Evolutionary conservation across 306 rosid species (phyloP).

Genomic region (Cicer pinnatifidum): DNA sequence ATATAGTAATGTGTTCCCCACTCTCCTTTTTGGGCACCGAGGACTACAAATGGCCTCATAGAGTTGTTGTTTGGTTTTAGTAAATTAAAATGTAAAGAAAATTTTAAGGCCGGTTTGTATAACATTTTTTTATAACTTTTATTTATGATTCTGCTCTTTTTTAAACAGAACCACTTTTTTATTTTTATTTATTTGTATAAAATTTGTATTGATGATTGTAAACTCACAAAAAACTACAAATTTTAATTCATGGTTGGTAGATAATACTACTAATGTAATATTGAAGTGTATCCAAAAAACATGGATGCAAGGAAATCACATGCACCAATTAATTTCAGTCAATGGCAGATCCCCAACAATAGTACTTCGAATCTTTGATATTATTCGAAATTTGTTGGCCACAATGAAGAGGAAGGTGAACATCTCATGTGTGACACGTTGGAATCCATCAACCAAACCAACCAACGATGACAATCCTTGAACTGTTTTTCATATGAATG

Average conservation of each 20-base stretch:
- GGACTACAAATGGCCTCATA: background rate
- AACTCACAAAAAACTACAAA: background rate
- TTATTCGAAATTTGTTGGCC: conserved; percentile 44
- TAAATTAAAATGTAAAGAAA: background rate
- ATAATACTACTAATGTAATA: background rate
- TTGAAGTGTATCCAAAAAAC: background rate
- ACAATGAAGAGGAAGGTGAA: conserved; percentile 21
- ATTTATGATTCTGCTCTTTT: too few relatives aligned
- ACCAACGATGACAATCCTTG: background rate
- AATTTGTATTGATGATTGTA: background rate
- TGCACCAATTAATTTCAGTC: background rate
- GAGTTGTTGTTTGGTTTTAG: conserved; percentile 26
- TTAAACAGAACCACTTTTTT: too few relatives aligned
- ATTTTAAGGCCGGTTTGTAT: too few relatives aligned
- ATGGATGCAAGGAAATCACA: background rate
- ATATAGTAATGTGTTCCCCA: conserved; percentile 15
- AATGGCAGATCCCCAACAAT: conserved; percentile 1
- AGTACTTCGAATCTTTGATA: conserved; percentile 24
- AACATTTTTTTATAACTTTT: too few relatives aligned
- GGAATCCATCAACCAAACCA: conserved; percentile 12
- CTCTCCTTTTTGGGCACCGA: conserved; percentile 3
- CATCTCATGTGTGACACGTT: conserved; percentile 30
- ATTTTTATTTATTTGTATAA: too few relatives aligned
- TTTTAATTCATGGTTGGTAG: background rate
- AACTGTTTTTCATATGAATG: too few relatives aligned